These are phyloP conservation scores for Podaxis carcinomalis DNA, from an alignment of 768 basidiomycete species.

Conservation along the genomic window DNA sequence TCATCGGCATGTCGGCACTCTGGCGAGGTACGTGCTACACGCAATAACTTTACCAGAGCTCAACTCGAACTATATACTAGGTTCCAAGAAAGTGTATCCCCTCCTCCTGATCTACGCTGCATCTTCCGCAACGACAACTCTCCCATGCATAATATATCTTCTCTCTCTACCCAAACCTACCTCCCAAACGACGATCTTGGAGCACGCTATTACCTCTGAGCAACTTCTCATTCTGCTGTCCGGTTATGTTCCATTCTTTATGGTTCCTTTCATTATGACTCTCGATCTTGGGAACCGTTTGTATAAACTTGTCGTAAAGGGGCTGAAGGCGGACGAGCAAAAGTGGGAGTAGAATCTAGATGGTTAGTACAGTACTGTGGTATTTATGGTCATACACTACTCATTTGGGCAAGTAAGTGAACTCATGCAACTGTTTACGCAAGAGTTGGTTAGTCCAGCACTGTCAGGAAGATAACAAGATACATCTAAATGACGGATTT, in stretches of 20 bases:
- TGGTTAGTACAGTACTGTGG: too few relatives aligned
- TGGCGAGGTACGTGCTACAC: slow-evolving; percentile 42
- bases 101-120: slow-evolving; percentile 72
- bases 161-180: slow-evolving; percentile 42
- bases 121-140: slow-evolving; percentile 72
- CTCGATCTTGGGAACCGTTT: slow-evolving; percentile 23
- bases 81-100: slow-evolving; percentile 48
- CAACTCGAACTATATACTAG: slow-evolving; percentile 24
- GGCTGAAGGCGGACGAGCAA: slow-evolving; percentile 20
- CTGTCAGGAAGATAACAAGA: too few relatives aligned
- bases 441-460: too few relatives aligned
- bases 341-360: slow-evolving; percentile 25
- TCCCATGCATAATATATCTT: slow-evolving; percentile 64
- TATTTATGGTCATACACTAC: too few relatives aligned
- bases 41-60: background rate
- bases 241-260: slow-evolving; percentile 73
- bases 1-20: slow-evolving; percentile 60
- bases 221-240: slow-evolving; percentile 57
- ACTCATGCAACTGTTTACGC: too few relatives aligned
- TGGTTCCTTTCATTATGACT: slow-evolving; percentile 64
- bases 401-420: too few relatives aligned
- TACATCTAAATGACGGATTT: too few relatives aligned
- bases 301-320: slow-evolving; percentile 24
- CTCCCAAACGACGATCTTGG: slow-evolving; percentile 16
- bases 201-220: slow-evolving; percentile 38